Base-by-base conservation (phyloP, 805 yeast genomes). In the Metschnikowia hibisci region DNA sequence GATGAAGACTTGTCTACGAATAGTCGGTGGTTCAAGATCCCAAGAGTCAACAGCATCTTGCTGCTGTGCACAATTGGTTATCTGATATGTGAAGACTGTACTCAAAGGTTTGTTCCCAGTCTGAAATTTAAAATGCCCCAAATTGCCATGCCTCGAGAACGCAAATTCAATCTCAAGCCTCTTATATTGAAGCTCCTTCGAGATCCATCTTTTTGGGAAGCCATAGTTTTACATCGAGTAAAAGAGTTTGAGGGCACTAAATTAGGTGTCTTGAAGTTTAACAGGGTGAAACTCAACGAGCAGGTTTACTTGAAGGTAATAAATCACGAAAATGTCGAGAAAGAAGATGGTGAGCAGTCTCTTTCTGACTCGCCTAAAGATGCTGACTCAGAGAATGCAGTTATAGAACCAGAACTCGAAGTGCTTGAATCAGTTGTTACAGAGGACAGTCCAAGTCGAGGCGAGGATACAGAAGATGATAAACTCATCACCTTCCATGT, bases 201-300 rank as follows among this genome's bases (percentile, higher is more conserved):
- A 6, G 45, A 49, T 15, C 18, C 18, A n/a, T 34, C 25, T n/a
- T 49, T 32, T 16, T 43, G 45, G 46, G 32, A 29, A 6, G 30
- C 26, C n/a, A 49, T 53, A 4, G 32, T 27, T 8, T 34, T 53
- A 13, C 43, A 43, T 20, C 43, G 55, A 28, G 45, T 43, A n/a
- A 45, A 37, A 23, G 43, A 42, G 6, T 30, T 43, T 6, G 55
- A 51, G 10, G 46, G 44, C 3, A 29, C 35, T 6, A 20, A 11
- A 6, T 13, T 47, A 34, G 56, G 49, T 2, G 55, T 51, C 2
- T 42, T 53, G 40, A 40, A 43, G 31, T 53, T 53, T 32, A 42
- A 51, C 25, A 42, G 54, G 9, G 29, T 41, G 10, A 36, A 37
- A 23, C 32, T 53, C 12, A 48, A 53, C 20, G 55, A 51, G 22